A percentile compares a stretch with the other conserved stretches of the same genome.
phyloP scores from a whole-genome alignment of 371 early-diverging fungal species.

The Rhizomucor pusillus region DNA sequence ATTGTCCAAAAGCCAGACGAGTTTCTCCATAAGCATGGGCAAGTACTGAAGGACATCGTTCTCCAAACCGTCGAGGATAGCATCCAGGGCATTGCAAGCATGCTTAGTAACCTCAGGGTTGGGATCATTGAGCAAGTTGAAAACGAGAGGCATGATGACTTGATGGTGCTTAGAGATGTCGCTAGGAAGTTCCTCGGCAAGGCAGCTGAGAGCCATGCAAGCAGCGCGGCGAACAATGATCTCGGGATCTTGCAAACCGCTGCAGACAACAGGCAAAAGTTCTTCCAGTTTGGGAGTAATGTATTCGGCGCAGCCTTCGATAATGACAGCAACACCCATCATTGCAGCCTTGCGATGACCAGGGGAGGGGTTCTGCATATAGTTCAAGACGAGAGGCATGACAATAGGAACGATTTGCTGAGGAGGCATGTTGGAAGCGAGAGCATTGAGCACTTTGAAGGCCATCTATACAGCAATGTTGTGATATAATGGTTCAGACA shows the following conservation, averaged over 20 bases:
- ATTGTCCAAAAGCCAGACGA: slow-evolving; percentile 66
- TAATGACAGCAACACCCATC: slow-evolving; percentile 77
- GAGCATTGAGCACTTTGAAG: slow-evolving; percentile 65
- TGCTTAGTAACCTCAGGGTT: slow-evolving; percentile 67
- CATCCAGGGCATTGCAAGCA: slow-evolving; percentile 80
- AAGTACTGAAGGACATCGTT: slow-evolving; percentile 73
- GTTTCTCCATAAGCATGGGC: slow-evolving; percentile 74
- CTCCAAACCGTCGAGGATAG: slow-evolving; percentile 76
- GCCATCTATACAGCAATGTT: slow-evolving; percentile 35
- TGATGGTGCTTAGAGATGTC: slow-evolving; percentile 78
- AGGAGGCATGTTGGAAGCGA: slow-evolving; percentile 81
- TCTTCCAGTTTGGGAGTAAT: slow-evolving; percentile 70
- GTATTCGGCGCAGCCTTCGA: slow-evolving; percentile 86
- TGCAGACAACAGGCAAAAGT: slow-evolving; percentile 66
- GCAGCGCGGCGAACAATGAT: slow-evolving; percentile 78
- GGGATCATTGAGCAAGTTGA: slow-evolving; percentile 72
- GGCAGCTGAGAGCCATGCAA: slow-evolving; percentile 79
- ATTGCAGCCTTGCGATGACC: slow-evolving; percentile 78
- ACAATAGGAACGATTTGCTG: slow-evolving; percentile 82
- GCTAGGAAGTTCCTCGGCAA: slow-evolving; percentile 76
- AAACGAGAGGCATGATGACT: slow-evolving; percentile 74
- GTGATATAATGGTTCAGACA: too few species aligned
- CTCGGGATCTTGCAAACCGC: slow-evolving; percentile 77
- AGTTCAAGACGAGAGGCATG: slow-evolving; percentile 64
- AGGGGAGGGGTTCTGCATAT: slow-evolving; percentile 71